Evolutionary conservation across 1,284 basidiomycete species (phyloP).

Genomic region (Ustilago esculenta): DNA sequence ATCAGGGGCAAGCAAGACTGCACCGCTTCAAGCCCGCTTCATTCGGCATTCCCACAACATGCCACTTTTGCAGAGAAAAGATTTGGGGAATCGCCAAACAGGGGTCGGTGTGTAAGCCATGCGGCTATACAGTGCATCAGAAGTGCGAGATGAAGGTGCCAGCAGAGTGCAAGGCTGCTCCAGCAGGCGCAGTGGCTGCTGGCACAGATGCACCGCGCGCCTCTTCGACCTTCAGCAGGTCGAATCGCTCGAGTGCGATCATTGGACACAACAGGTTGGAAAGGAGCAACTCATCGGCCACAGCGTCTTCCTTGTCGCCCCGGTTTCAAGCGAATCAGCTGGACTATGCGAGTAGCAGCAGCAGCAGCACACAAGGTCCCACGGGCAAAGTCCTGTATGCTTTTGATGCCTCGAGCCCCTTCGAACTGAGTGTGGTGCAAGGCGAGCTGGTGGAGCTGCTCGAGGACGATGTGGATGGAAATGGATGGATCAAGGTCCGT

Average conservation of each 20-base stretch:
- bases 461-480: slow-evolving; percentile 48
- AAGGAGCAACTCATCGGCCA: neutral
- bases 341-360: neutral
- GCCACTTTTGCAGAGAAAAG: slow-evolving; percentile 49
- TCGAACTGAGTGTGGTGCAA: slow-evolving; percentile 47
- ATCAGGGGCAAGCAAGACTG: slow-evolving; percentile 45
- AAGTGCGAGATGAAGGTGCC: slow-evolving; percentile 61
- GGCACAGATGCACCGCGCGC: neutral
- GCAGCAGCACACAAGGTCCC: neutral
- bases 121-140: slow-evolving; percentile 52
- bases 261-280: neutral
- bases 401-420: slow-evolving; percentile 50
- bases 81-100: slow-evolving; percentile 56
- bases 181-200: neutral
- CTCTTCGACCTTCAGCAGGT: slow-evolving; percentile 1
- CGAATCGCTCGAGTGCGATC: slow-evolving; percentile 20
- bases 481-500: slow-evolving; percentile 52
- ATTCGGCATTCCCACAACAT: slow-evolving; percentile 54
- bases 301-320: neutral
- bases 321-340: neutral
- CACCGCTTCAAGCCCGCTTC: slow-evolving; percentile 55
- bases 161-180: slow-evolving; percentile 49
- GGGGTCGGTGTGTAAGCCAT: slow-evolving; percentile 53
- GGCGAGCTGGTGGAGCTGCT: slow-evolving; percentile 48
- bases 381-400: slow-evolving; percentile 34